Evolutionary conservation across 768 basidiomycete genomes (phyloP).

Genomic region (Boletellus ananiceps): DNA sequence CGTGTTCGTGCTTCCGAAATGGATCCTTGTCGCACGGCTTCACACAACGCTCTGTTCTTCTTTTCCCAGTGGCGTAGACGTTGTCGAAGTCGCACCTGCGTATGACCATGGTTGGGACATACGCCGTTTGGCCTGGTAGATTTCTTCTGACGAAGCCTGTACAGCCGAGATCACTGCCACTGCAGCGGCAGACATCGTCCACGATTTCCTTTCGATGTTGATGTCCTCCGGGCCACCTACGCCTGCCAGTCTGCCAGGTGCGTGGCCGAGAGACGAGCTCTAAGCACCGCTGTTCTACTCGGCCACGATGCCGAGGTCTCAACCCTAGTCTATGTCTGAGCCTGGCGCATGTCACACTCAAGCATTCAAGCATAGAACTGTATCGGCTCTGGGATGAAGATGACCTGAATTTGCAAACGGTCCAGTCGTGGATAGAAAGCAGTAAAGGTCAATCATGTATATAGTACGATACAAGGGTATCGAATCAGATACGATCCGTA

Average conservation of each 20-base stretch:
- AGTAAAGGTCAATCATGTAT: not conserved
- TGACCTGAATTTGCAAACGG: not conserved
- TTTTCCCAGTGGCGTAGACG: conserved; percentile 16
- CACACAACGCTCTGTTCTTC: not conserved
- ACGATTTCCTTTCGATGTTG: conserved; percentile 43
- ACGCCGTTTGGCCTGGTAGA: not conserved
- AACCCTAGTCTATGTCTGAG: too few relatives aligned
- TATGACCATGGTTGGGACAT: conserved; percentile 22
- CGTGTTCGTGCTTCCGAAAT: conserved; percentile 42
- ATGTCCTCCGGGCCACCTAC: conserved; percentile 24
- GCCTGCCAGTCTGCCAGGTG: conserved; percentile 8
- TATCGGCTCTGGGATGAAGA: not conserved
- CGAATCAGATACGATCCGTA: conserved; percentile 2
- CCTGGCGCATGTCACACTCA: too few relatives aligned
- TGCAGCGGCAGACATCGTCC: conserved; percentile 42
- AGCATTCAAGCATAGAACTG: too few relatives aligned
- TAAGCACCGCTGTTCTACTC: conserved; percentile 1
- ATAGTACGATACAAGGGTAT: conserved; percentile 26
- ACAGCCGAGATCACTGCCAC: conserved; percentile 39
- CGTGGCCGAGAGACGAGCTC: conserved; percentile 19
- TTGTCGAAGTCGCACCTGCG: conserved; percentile 26
- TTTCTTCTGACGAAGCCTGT: conserved; percentile 8
- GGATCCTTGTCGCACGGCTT: not conserved
- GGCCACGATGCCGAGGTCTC: too few relatives aligned
- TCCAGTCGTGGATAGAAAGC: not conserved